These are phyloP conservation scores for Raddia distichophylla DNA, from an alignment of 176 grass and related monocot species.

Conservation along the genomic window DNA sequence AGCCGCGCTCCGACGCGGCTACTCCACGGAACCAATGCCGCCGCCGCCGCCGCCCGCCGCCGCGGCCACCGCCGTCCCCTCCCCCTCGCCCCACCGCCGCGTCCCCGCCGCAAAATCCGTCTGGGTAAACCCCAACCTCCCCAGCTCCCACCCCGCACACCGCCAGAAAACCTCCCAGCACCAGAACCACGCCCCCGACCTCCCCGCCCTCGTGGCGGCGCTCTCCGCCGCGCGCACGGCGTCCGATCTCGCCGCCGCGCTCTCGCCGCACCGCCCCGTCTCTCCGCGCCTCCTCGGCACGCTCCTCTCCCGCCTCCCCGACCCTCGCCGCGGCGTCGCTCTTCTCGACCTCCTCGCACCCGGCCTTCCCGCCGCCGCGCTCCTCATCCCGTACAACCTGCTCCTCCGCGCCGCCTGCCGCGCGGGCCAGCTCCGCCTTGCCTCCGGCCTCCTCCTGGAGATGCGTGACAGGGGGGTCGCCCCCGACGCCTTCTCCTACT, in stretches of 20 bases:
- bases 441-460: conserved; percentile 82
- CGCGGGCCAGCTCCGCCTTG: conserved; percentile 57
- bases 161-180: conserved; percentile 41
- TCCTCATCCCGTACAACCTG: conserved; percentile 77
- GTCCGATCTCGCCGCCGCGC: conserved; percentile 55
- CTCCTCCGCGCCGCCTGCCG: conserved; percentile 69
- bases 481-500: conserved; percentile 84
- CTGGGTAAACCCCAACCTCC: conserved; percentile 60
- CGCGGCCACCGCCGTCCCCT: conserved; percentile 24
- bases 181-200: conserved; percentile 52
- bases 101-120: conserved; percentile 37
- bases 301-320: conserved; percentile 73
- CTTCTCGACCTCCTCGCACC: conserved; percentile 74
- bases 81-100: conserved; percentile 23
- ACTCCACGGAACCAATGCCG: conserved; percentile 36
- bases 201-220: conserved; percentile 53
- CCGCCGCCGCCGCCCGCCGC: conserved; percentile 22
- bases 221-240: conserved; percentile 57
- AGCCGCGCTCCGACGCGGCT: too few relatives aligned
- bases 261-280: conserved; percentile 61
- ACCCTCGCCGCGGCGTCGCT: conserved; percentile 73
- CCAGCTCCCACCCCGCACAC: conserved; percentile 43
- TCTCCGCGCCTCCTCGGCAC: conserved; percentile 88
- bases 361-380: conserved; percentile 41
- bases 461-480: conserved; percentile 59